These are phyloP conservation scores for Caryopteris hybrid DNA, from an alignment of 305 asterid species.

Conservation along the genomic window DNA sequence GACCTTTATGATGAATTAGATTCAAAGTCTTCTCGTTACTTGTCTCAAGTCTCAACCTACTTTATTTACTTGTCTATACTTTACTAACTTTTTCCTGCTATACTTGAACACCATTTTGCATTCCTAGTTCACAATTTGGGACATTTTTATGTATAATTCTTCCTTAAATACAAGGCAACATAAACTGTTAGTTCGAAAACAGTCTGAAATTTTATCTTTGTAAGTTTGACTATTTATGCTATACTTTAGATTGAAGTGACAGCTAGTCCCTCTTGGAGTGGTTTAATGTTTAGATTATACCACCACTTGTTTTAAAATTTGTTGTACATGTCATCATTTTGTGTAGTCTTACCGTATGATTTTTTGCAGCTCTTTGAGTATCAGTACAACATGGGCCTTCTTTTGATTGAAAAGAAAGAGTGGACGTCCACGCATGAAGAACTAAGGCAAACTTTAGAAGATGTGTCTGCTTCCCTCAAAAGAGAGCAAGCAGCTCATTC, in stretches of 20 bases:
- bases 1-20: background rate
- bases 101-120: background rate
- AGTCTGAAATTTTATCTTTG: background rate
- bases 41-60: background rate
- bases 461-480: slow-evolving; percentile 49
- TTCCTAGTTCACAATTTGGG: background rate
- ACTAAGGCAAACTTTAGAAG: slow-evolving; percentile 52
- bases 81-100: background rate
- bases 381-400: slow-evolving; percentile 89
- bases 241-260: background rate
- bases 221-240: background rate
- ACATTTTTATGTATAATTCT: background rate
- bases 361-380: slow-evolving; percentile 78
- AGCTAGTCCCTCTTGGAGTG: background rate
- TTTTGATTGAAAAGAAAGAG: slow-evolving; percentile 73
- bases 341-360: slow-evolving; percentile 4
- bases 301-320: background rate
- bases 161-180: background rate
- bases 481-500: slow-evolving; percentile 66
- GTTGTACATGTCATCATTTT: background rate
- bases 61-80: background rate
- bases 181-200: background rate
- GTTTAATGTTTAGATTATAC: background rate
- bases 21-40: background rate
- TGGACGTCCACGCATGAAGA: slow-evolving; percentile 77